Evolutionary conservation across 352 stramenopile genomes (phyloP), one percentile per base, ranked within the genome.

Genomic region (Globisporangium iwayamae): DNA sequence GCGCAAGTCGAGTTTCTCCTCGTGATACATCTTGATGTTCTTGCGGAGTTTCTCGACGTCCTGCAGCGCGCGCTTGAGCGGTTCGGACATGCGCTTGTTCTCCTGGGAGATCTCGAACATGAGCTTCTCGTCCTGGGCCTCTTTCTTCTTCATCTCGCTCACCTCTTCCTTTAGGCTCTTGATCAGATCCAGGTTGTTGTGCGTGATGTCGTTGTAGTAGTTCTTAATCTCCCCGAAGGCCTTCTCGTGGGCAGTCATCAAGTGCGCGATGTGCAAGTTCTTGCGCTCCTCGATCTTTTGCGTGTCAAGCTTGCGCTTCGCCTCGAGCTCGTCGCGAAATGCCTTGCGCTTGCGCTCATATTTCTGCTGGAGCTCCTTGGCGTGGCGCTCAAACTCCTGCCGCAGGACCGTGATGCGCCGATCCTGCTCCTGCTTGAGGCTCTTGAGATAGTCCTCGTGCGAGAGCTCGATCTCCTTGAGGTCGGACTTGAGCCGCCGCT

Each of bases 171-270:
- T 98, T 8, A 99, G 73, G 6, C 73, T 90, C 68, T 98, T 98
- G 82, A 98, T 98, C 28, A 98, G 72, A 63, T 98, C 94, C n/a
- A 98, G 69, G 71, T 98, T 98, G 70, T 98, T 98, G 74, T 98
- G 94, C 45, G 93, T 98, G 65, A 98, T 98, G 65, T 98, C 93
- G 72, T 97, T 98, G 87, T 98, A 98, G 76, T 98, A 98, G 61
- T 96, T 97, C 66, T 98, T 98, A 75, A 98, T 98, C 66, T 98
- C 94, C 1, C 82, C 81, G 69, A 98, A 98, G 5, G 92, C 92
- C 63, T 98, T 96, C 66, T 98, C 89, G 67, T 98, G 94, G 2
- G 82, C 81, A 14, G 88, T 86, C 91, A 98, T 98, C 57, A 98
- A 81, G 59, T 86, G 72, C 16, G 91, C 86, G 50, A 98, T 98